These are phyloP conservation scores for Microcyclospora pomicola DNA, from an alignment of 2,329 filamentous ascomycete species.

Conservation along the genomic window DNA sequence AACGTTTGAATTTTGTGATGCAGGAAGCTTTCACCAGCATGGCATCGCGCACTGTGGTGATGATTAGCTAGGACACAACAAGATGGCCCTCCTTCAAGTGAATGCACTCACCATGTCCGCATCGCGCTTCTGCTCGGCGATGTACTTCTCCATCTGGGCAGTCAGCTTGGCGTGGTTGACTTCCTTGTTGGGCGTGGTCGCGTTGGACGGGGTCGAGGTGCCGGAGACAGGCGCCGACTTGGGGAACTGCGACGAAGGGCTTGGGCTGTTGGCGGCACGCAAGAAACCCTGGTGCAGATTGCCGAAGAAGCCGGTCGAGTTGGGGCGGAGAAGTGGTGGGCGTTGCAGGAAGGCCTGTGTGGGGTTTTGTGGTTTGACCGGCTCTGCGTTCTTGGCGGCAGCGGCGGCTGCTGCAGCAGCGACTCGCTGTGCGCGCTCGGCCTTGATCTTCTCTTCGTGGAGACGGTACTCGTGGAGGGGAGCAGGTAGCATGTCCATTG, in stretches of 20 bases:
- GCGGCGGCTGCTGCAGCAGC: too few species aligned
- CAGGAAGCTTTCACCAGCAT: background rate
- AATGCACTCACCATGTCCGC: conserved; percentile 14
- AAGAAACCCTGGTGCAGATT: conserved; percentile 16
- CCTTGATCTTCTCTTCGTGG: too few species aligned
- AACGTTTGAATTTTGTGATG: too few species aligned
- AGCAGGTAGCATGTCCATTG: too few species aligned
- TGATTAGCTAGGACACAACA: background rate
- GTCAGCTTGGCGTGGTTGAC: background rate
- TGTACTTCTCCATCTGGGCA: conserved; percentile 15
- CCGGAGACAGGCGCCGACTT: conserved; percentile 6
- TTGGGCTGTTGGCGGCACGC: conserved; percentile 3
- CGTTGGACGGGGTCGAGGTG: conserved; percentile 3
- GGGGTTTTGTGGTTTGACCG: conserved; percentile 4
- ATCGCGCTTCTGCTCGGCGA: conserved; percentile 18
- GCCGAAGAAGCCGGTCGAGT: conserved; percentile 13
- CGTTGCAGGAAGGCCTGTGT: conserved; percentile 8
- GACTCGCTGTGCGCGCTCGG: too few species aligned
- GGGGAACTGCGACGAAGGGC: conserved; percentile 1
- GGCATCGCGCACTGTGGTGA: background rate
- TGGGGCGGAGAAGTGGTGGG: conserved; percentile 10
- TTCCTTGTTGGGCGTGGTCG: conserved; percentile 2
- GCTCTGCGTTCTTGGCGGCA: too few species aligned
- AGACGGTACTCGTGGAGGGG: too few species aligned
- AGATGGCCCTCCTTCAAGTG: background rate